phyloP scores from a whole-genome alignment of 164 flowering plant genomes.

The Magnolia sinica region DNA sequence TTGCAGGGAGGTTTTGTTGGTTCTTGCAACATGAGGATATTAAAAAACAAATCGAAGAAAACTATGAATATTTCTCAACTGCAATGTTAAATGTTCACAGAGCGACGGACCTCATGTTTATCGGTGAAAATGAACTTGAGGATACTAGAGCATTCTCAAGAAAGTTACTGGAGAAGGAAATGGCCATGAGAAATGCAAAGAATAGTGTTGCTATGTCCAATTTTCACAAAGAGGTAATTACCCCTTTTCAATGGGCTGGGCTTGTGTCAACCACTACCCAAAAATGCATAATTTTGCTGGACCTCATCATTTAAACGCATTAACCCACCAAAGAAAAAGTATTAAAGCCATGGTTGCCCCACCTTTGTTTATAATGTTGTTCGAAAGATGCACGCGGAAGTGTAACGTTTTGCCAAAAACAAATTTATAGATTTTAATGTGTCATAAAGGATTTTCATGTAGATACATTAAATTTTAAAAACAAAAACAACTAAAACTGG shows the following conservation, averaged over 20 bases:
- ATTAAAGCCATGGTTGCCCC: too few relatives aligned
- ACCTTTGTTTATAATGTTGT: not conserved
- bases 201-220: slow-evolving; percentile 1
- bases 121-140: slow-evolving; percentile 30
- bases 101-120: slow-evolving; percentile 38
- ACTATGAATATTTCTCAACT: slow-evolving; percentile 18
- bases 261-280: not conserved
- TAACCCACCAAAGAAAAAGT: too few relatives aligned
- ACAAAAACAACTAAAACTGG: too few relatives aligned
- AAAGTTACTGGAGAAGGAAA: slow-evolving; percentile 18
- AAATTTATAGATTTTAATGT: too few relatives aligned
- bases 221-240: slow-evolving; percentile 9
- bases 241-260: not conserved
- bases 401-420: not conserved
- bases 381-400: too few relatives aligned
- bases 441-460: too few relatives aligned
- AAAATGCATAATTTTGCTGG: too few relatives aligned
- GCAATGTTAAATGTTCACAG: slow-evolving; percentile 31
- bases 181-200: not conserved
- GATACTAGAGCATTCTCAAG: slow-evolving; percentile 32
- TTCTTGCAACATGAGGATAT: slow-evolving; percentile 24
- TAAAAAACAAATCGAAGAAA: slow-evolving; percentile 17
- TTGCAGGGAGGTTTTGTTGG: slow-evolving; percentile 35
- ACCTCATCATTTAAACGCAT: not conserved
- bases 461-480: too few relatives aligned